phyloP scores from a whole-genome alignment of 768 basidiomycete genomes.

The Strobilomyces dryophilus region DNA sequence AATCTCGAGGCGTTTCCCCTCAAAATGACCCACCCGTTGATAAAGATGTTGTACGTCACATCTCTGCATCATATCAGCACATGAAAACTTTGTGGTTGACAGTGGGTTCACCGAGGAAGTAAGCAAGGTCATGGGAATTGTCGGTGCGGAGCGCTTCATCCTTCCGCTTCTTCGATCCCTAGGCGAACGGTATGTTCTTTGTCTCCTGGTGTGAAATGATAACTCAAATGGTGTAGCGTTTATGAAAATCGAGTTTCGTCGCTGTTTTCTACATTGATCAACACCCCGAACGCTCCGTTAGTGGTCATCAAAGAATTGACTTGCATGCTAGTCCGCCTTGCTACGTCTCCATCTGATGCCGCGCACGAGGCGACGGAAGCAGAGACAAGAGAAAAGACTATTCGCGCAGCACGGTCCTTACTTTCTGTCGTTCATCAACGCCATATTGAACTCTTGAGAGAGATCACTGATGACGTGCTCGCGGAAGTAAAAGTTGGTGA shows the following conservation, averaged over 20 bases:
- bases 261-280: constrained; percentile 30
- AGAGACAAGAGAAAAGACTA: constrained; percentile 4
- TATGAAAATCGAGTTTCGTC: constrained; percentile 26
- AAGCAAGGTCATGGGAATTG: constrained; percentile 39
- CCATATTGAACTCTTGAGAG: constrained; percentile 47
- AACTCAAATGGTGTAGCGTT: constrained; percentile 24
- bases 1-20: constrained; percentile 44
- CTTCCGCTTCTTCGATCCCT: constrained; percentile 46
- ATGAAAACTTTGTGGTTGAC: neutral
- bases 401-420: constrained; percentile 30
- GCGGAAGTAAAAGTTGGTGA: constrained; percentile 16
- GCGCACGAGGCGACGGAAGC: neutral
- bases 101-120: constrained; percentile 50
- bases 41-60: constrained; percentile 44
- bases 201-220: neutral
- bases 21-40: constrained; percentile 39
- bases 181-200: constrained; percentile 35
- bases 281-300: constrained; percentile 19
- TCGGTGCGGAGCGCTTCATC: constrained; percentile 56
- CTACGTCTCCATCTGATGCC: constrained; percentile 3
- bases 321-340: constrained; percentile 20
- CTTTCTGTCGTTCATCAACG: constrained; percentile 64
- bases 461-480: constrained; percentile 36
- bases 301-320: constrained; percentile 21
- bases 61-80: neutral